Evolutionary conservation across 2,329 filamentous ascomycete genomes (phyloP).

Genomic region (Trichophyton equinum): DNA sequence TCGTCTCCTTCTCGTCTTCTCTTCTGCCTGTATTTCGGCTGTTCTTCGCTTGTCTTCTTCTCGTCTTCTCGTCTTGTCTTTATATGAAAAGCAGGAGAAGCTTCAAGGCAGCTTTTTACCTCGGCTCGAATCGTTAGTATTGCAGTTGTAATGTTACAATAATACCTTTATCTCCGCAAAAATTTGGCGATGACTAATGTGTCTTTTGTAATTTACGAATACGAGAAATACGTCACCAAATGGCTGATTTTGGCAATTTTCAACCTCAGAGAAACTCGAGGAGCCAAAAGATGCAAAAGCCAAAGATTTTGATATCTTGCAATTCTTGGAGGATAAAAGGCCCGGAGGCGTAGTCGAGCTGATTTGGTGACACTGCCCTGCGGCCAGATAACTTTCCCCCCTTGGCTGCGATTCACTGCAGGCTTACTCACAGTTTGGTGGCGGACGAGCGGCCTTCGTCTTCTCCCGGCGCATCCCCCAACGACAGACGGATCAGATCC

Average conservation of each 20-base stretch:
- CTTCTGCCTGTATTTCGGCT: too few relatives aligned
- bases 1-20: too few relatives aligned
- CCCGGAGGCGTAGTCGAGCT: too few relatives aligned
- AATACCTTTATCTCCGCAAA: neutral
- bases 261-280: neutral
- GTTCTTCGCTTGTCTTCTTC: too few relatives aligned
- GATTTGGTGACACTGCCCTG: neutral
- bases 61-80: too few relatives aligned
- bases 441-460: neutral
- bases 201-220: neutral
- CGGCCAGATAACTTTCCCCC: neutral
- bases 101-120: neutral
- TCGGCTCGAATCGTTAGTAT: neutral
- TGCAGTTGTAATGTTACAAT: neutral
- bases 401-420: neutral
- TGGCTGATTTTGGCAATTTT: neutral
- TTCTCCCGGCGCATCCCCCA: neutral
- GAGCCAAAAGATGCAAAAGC: neutral
- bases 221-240: neutral
- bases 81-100: neutral
- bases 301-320: too few relatives aligned
- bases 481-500: conserved; percentile 9
- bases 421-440: neutral
- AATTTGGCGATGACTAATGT: neutral
- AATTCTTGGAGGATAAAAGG: too few relatives aligned